Evolutionary conservation across 306 rosid species (phyloP).

Genomic region (Leucaena leucocephala): DNA sequence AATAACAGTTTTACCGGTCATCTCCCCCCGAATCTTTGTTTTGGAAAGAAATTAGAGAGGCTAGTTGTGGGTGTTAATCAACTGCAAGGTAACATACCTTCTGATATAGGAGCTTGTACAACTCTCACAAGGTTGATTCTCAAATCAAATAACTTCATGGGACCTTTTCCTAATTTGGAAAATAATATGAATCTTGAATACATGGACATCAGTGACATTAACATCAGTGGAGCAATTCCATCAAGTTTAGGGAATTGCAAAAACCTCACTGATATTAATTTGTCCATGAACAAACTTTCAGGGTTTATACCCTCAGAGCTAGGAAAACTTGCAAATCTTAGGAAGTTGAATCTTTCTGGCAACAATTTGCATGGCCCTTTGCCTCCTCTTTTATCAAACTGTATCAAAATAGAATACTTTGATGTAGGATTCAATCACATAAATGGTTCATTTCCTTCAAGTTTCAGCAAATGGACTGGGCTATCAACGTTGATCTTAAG

Average conservation of each 20-base stretch:
- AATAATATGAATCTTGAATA: slow-evolving; percentile 29
- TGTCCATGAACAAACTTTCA: slow-evolving; percentile 49
- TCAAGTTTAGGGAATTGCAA: slow-evolving; percentile 52
- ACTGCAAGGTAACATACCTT: slow-evolving; percentile 52
- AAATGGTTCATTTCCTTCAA: slow-evolving; percentile 55
- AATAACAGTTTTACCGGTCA: slow-evolving; percentile 52
- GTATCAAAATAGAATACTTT: slow-evolving; percentile 37
- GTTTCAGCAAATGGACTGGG: slow-evolving; percentile 50
- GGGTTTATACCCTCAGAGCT: slow-evolving; percentile 52
- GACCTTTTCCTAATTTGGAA: slow-evolving; percentile 52
- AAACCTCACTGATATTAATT: slow-evolving; percentile 45
- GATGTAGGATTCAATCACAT: slow-evolving; percentile 57
- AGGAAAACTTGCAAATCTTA: slow-evolving; percentile 50
- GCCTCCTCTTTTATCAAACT: slow-evolving; percentile 51
- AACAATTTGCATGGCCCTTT: slow-evolving; percentile 56
- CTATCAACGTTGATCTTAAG: slow-evolving; percentile 45
- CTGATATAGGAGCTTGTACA: slow-evolving; percentile 49
- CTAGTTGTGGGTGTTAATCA: slow-evolving; percentile 51
- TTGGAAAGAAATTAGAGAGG: slow-evolving; percentile 43
- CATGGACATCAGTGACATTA: slow-evolving; percentile 49
- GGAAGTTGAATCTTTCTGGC: slow-evolving; percentile 41
- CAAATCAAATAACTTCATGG: slow-evolving; percentile 37
- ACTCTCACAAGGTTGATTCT: slow-evolving; percentile 54
- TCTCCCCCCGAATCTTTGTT: slow-evolving; percentile 65
- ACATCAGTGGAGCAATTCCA: slow-evolving; percentile 48